phyloP scores from a whole-genome alignment of 2,329 filamentous ascomycete genomes.

The Penicillium oxalicum region DNA sequence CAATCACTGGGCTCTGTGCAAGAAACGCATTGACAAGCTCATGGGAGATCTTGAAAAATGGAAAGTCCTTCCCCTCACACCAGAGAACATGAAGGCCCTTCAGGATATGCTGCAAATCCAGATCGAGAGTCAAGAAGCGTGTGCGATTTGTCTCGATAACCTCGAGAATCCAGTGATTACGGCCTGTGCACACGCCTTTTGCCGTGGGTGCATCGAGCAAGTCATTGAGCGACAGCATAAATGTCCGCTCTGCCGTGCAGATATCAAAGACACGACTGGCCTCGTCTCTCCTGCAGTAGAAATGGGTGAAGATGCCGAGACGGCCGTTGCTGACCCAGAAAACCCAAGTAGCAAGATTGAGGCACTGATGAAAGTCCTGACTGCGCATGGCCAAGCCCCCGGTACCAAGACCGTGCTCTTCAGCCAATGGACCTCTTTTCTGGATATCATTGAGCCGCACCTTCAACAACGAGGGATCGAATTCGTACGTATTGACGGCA shows the following conservation, averaged over 20 bases:
- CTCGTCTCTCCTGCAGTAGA: slow-evolving; percentile 64
- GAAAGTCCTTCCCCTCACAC: slow-evolving; percentile 62
- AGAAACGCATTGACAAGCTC: slow-evolving; percentile 66
- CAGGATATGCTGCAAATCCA: slow-evolving; percentile 70
- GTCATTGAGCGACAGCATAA: slow-evolving; percentile 70
- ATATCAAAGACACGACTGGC: slow-evolving; percentile 54
- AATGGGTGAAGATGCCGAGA: slow-evolving; percentile 43
- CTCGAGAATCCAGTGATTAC: slow-evolving; percentile 73
- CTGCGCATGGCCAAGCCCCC: slow-evolving; percentile 58
- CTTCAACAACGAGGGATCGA: slow-evolving; percentile 56
- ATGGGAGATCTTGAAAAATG: slow-evolving; percentile 63
- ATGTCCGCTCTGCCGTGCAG: slow-evolving; percentile 77
- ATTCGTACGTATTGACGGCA: slow-evolving; percentile 72
- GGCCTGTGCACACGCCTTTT: slow-evolving; percentile 76
- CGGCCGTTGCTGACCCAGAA: slow-evolving; percentile 53
- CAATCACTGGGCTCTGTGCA: slow-evolving; percentile 81
- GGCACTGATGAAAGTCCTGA: slow-evolving; percentile 67
- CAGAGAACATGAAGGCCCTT: slow-evolving; percentile 64
- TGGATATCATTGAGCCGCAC: slow-evolving; percentile 68
- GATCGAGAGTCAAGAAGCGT: slow-evolving; percentile 76
- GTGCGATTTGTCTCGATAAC: slow-evolving; percentile 71
- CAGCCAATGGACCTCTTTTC: slow-evolving; percentile 72
- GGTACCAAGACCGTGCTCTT: slow-evolving; percentile 76
- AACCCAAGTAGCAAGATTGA: slow-evolving; percentile 77
- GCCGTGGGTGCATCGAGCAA: slow-evolving; percentile 64